Conservation (phyloP, 345 rosid genomes). For the Cardamine resedifolia region DNA sequence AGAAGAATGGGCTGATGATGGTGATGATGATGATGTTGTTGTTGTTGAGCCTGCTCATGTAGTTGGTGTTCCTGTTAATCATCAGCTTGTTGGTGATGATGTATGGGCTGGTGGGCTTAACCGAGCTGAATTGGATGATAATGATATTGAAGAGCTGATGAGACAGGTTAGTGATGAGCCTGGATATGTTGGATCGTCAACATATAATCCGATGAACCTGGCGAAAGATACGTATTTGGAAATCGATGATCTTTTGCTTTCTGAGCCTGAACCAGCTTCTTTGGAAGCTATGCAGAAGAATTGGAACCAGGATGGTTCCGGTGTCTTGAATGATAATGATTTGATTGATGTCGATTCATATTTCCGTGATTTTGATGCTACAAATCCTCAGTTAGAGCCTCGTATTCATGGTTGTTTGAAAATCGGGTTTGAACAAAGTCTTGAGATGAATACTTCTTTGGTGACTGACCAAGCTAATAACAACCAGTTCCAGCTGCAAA, state of each 20-base stretch:
- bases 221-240: constrained; percentile 66
- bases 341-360: constrained; percentile 27
- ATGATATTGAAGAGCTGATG: constrained; percentile 47
- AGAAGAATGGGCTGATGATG: constrained; percentile 76
- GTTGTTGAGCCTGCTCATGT: constrained; percentile 18
- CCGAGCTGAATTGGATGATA: constrained; percentile 38
- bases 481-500: constrained; percentile 39
- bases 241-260: constrained; percentile 61
- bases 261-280: constrained; percentile 40
- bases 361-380: constrained; percentile 16
- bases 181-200: constrained; percentile 11
- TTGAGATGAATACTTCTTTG: constrained; percentile 18
- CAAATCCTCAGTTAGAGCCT: constrained; percentile 10
- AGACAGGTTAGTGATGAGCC: constrained; percentile 43
- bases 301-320: constrained; percentile 37
- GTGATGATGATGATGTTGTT: constrained; percentile 47
- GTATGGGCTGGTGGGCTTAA: constrained; percentile 19
- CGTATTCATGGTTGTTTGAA: background rate
- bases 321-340: constrained; percentile 52
- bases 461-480: constrained; percentile 13
- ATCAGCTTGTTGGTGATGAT: constrained; percentile 14
- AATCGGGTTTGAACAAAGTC: constrained; percentile 33
- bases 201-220: constrained; percentile 18
- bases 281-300: constrained; percentile 22
- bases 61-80: constrained; percentile 32